Base-by-base conservation (phyloP, 306 rosid species). In the Malus sylvestris region DNA sequence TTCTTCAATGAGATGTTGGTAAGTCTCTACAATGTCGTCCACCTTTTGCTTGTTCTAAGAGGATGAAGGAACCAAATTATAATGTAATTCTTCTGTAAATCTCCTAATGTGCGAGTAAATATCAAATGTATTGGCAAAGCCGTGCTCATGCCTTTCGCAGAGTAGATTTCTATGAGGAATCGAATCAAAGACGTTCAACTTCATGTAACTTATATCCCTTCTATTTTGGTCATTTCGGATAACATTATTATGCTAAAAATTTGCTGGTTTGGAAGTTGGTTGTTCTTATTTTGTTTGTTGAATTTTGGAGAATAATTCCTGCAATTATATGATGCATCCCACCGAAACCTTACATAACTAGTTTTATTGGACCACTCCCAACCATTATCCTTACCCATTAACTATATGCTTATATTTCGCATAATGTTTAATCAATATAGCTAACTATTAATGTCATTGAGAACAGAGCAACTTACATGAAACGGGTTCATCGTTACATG, bases 1-100 rank as follows among this genome's bases (percentile, higher is more conserved):
- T 75, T 67, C 74, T 71, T 68, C 78, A 73, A 78, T 85, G 74
- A 65, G 66, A 46, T 73, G 58, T 27, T 30, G 8, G 60, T 53
- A 67, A 27, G 63, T 66, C 75, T 80, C 53, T 69, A 22, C 25
- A 9, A 5, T 5, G 42, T 61, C 27, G 9, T 18, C 42, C n/a
- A 19, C 19, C 6, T 27, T 49, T 63, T 67, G 44, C 61, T 49
- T 77, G n/a, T 65, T 62, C 30, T 60, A 16, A n/a, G 78, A 64
- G 57, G 51, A 38, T 23, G 62, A 51, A 10, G 32, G 20, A 74
- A 63, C 57, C 35, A 55, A 57, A 32, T 23, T 14, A 18, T 30
- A 12, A 4, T 67, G 63, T 25, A 53, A 25, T 15, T 68, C n/a
- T 66, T 73, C 53, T 67, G 32, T 23, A 35, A 19, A 76, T 67